A percentile compares a stretch with the other conserved stretches of the same genome.
Evolutionary conservation across 176 grass and related monocot species (phyloP).

Genomic region (Puccinellia tenuiflora): DNA sequence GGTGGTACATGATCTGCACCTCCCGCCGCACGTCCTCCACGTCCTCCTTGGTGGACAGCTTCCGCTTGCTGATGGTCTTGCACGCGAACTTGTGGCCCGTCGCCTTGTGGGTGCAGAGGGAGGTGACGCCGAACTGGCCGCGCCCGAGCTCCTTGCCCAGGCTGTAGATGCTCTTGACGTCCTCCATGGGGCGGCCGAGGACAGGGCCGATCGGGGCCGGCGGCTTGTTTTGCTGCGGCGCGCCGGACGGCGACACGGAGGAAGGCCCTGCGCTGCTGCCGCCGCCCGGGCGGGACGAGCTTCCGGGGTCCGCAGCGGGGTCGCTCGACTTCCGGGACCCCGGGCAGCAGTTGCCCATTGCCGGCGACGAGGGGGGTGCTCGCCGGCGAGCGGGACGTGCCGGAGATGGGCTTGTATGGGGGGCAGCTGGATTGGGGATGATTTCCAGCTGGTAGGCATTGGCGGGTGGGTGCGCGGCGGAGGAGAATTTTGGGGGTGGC

Average conservation of each 20-base stretch:
- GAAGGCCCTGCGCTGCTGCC: not conserved
- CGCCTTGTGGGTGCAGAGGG: constrained; percentile 77
- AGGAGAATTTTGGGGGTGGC: constrained; percentile 3
- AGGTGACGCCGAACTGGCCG: constrained; percentile 88
- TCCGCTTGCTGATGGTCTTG: constrained; percentile 88
- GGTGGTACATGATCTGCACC: constrained; percentile 99
- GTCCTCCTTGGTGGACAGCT: constrained; percentile 85
- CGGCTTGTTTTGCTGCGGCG: constrained; percentile 24
- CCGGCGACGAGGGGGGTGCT: constrained; percentile 18
- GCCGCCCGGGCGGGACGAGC: not conserved
- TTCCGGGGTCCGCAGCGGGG: not conserved
- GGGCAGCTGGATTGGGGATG: not conserved
- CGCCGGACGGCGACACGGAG: not conserved
- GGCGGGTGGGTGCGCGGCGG: constrained; percentile 12
- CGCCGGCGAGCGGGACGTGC: constrained; percentile 1
- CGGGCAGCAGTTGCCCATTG: constrained; percentile 69
- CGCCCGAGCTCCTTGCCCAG: constrained; percentile 87
- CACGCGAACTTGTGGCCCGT: constrained; percentile 71
- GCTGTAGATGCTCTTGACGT: constrained; percentile 55
- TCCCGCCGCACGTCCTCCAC: constrained; percentile 85
- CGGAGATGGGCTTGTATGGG: not conserved
- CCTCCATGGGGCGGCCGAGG: constrained; percentile 78
- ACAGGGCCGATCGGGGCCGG: constrained; percentile 56
- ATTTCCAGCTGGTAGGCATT: constrained; percentile 11
- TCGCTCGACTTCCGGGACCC: constrained; percentile 1